A percentile compares a stretch with the other conserved stretches of the same genome.
Evolutionary conservation across 352 stramenopile genomes (phyloP).

Genomic region (Phytophthora idaei): DNA sequence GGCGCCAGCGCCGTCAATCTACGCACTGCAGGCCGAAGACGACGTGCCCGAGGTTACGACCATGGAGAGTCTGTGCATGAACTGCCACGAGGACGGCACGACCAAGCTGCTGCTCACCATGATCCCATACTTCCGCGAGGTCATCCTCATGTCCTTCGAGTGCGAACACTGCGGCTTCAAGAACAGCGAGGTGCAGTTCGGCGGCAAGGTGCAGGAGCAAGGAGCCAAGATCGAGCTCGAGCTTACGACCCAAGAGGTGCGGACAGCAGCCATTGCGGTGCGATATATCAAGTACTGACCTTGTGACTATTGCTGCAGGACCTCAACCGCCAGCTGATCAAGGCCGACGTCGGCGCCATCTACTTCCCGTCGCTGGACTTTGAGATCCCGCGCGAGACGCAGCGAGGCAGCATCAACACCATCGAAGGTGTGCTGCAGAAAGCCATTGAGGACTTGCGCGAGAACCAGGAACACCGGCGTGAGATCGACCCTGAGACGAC

Average conservation of each 20-base stretch:
- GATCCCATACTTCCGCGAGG: conserved; percentile 94
- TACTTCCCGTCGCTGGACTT: conserved; percentile 86
- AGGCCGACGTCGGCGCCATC: conserved; percentile 84
- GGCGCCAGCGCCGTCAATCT: conserved; percentile 39
- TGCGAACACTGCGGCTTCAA: conserved; percentile 90
- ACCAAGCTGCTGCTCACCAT: conserved; percentile 92
- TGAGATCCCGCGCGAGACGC: conserved; percentile 89
- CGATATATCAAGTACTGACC: conserved; percentile 1
- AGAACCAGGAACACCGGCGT: conserved; percentile 83
- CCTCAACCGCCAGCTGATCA: conserved; percentile 91
- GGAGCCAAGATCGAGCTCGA: conserved; percentile 63
- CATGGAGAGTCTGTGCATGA: conserved; percentile 90
- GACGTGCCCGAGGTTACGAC: conserved; percentile 65
- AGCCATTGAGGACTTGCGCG: conserved; percentile 72
- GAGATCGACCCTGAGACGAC: conserved; percentile 80
- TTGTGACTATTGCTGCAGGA: conserved; percentile 47
- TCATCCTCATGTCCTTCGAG: conserved; percentile 94
- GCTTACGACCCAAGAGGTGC: conserved; percentile 41
- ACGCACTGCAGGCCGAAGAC: conserved; percentile 51
- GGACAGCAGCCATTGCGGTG: background rate
- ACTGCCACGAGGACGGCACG: conserved; percentile 84
- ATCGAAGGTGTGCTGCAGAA: conserved; percentile 79
- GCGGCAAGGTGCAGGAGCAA: conserved; percentile 71
- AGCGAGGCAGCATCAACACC: conserved; percentile 90
- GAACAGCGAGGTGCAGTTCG: conserved; percentile 79